Conservation (phyloP, 2,329 filamentous ascomycete species). For the Microsporum audouinii region DNA sequence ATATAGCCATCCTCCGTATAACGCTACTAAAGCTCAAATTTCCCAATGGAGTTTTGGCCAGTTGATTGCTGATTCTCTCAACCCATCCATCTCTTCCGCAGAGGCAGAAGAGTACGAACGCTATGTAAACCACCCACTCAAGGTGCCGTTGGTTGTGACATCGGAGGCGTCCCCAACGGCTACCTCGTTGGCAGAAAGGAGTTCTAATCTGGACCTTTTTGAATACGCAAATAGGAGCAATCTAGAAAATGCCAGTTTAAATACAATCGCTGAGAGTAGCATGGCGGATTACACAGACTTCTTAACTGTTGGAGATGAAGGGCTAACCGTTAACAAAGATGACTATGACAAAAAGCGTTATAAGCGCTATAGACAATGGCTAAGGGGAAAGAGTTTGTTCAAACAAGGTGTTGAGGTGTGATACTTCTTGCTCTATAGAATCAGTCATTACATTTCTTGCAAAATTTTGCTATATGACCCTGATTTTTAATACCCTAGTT, state of each 20-base stretch:
- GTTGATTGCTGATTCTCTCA: constrained; percentile 72
- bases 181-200: constrained; percentile 25
- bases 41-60: constrained; percentile 64
- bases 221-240: constrained; percentile 65
- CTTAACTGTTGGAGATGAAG: constrained; percentile 65
- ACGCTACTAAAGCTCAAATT: constrained; percentile 61
- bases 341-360: constrained; percentile 88
- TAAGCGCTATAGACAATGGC: constrained; percentile 91
- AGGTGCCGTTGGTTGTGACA: constrained; percentile 57
- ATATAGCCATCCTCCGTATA: not conserved
- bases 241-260: constrained; percentile 43
- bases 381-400: constrained; percentile 87
- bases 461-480: not conserved
- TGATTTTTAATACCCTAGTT: constrained; percentile 4
- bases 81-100: constrained; percentile 63
- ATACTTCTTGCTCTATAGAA: constrained; percentile 4
- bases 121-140: constrained; percentile 82
- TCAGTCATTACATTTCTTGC: not conserved
- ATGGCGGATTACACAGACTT: constrained; percentile 64
- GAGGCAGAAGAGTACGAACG: constrained; percentile 79
- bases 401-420: constrained; percentile 59
- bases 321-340: constrained; percentile 75
- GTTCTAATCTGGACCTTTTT: constrained; percentile 54
- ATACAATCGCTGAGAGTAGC: constrained; percentile 48
- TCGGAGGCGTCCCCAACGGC: constrained; percentile 31